Base-by-base conservation (phyloP, 805 yeast genomes). In the Wickerhamomyces rabaulensis region DNA sequence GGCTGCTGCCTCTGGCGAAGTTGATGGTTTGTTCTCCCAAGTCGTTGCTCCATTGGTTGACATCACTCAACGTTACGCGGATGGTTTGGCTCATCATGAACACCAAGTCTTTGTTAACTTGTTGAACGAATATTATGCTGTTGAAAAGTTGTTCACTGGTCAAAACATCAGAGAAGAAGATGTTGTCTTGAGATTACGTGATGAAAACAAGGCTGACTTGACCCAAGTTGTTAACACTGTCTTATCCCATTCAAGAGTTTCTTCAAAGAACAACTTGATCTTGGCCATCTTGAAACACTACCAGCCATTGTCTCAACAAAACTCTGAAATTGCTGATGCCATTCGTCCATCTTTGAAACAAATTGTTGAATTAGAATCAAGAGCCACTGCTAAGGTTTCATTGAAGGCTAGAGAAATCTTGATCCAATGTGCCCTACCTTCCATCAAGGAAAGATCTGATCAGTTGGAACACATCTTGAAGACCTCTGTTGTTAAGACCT, bases 351-450 rank as follows among this genome's bases (percentile, higher is more conserved):
- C 87, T 3, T 78, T 94, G 71, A 84, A 82, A 68, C 73, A 79
- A 47, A 74, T 95, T 57, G 96, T 91, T 45, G 94, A 87, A 65
- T 76, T 94, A 53, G 98, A 92, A 58, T 79, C 94, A 22, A 84
- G 97, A 64, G 80, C 88, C 9, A 82, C 96, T 33, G 92, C 96
- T 25, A 92, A 91, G 74, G 97, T 92, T 43, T 88, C 96, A 23
- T 74, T 94, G 62, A 90, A 88, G 68, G 97, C 98, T 2, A 82
- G 98, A 65, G 99, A 95, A 70, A 86, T 95, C 50, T 78, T 94
- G 60, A 94, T 94, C 60, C 96, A 91, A 74, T 94, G 97, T 66
- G 89, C 98, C 26, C 76, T 94, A 70, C 99, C 99, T 35, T 90
- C 98, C 4, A 84, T 90, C 52, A 82, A 87, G 67, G 99, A 94